Evolutionary conservation across 208 protist species (phyloP).

Genomic region (Trypanosoma mega): DNA sequence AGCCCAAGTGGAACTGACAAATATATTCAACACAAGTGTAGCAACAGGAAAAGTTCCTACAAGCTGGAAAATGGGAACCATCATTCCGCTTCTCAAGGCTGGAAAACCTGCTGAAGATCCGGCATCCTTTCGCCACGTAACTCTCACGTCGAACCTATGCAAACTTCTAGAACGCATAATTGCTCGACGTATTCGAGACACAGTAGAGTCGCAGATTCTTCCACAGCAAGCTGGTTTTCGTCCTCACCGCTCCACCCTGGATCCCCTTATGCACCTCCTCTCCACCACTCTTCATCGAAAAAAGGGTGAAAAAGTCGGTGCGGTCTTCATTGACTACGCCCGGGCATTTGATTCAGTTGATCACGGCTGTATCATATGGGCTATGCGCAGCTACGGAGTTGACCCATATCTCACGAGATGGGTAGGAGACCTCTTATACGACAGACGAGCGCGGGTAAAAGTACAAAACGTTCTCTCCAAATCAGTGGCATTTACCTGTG

Average conservation of each 20-base stretch:
- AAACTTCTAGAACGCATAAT: constrained; percentile 34
- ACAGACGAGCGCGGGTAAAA: constrained; percentile 9
- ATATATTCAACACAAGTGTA: constrained; percentile 25
- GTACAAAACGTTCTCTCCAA: constrained; percentile 17
- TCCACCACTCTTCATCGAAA: neutral
- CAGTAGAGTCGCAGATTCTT: constrained; percentile 11
- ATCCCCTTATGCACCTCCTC: constrained; percentile 25
- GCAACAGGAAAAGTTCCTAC: constrained; percentile 10
- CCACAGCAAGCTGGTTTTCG: constrained; percentile 29
- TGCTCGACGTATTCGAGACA: constrained; percentile 18
- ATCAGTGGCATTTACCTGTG: constrained; percentile 7
- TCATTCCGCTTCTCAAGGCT: constrained; percentile 31
- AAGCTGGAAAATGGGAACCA: constrained; percentile 26
- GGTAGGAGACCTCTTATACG: constrained; percentile 19
- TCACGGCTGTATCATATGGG: constrained; percentile 24
- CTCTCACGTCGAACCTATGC: constrained; percentile 25
- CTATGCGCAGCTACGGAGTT: neutral
- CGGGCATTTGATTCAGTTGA: constrained; percentile 39
- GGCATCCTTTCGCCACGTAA: constrained; percentile 24
- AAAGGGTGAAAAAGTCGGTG: neutral
- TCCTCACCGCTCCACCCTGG: constrained; percentile 22
- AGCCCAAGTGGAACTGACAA: neutral
- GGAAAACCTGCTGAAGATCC: constrained; percentile 17
- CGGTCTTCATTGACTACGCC: constrained; percentile 36
- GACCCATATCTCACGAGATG: constrained; percentile 15